Evolutionary conservation across 1,284 basidiomycete genomes (phyloP).

Genomic region (Apiotrichum laibachii): DNA sequence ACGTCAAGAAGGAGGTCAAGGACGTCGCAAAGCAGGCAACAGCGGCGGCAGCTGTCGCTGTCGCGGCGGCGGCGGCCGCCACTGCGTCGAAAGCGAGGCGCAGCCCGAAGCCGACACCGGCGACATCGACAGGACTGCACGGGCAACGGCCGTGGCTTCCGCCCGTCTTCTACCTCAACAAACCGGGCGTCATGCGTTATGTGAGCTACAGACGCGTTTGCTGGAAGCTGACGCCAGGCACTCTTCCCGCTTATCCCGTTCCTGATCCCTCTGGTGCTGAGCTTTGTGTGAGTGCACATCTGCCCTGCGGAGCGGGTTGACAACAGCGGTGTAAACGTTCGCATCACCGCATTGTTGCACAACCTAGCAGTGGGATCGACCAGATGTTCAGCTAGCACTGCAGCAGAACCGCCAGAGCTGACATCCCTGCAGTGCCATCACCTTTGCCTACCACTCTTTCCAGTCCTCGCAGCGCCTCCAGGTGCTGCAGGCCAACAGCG

Average conservation of each 20-base stretch:
- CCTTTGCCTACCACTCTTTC: conserved; percentile 34
- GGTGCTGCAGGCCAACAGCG: background rate
- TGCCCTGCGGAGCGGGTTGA: background rate
- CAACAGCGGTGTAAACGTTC: background rate
- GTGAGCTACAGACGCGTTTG: conserved; percentile 19
- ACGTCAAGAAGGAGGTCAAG: too few relatives aligned
- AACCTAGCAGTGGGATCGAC: too few relatives aligned
- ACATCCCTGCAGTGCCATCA: conserved; percentile 14
- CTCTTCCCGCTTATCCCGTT: conserved; percentile 34
- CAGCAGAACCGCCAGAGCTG: background rate
- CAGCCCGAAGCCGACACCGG: conserved; percentile 6
- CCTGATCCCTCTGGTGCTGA: conserved; percentile 33
- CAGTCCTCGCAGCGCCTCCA: conserved; percentile 27
- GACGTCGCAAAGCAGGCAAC: too few relatives aligned
- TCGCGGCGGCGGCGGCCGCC: background rate
- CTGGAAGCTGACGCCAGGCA: conserved; percentile 18
- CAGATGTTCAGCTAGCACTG: too few relatives aligned
- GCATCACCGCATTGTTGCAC: too few relatives aligned
- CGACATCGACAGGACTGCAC: background rate
- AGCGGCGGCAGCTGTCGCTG: background rate
- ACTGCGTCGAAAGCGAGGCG: too few relatives aligned
- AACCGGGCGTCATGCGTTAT: conserved; percentile 36
- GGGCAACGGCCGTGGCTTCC: conserved; percentile 28
- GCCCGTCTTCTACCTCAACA: conserved; percentile 33
- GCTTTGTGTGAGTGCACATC: conserved; percentile 28